A percentile compares a stretch with the other conserved stretches of the same genome.
Conservation (phyloP, 345 rosid genomes). For the Pistacia vera region DNA sequence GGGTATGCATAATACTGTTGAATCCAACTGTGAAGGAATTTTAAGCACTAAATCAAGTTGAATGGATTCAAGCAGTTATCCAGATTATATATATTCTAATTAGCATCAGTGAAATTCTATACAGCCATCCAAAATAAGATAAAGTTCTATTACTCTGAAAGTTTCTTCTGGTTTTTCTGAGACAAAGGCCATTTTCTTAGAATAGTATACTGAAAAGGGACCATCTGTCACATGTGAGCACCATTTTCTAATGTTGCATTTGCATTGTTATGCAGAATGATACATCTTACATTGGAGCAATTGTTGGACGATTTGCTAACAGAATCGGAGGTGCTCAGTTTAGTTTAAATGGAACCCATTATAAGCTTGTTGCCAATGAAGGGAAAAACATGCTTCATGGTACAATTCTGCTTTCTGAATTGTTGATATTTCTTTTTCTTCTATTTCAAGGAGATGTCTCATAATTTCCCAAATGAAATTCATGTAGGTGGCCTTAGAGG, state of each 20-base stretch:
- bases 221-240: background rate
- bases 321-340: constrained; percentile 75
- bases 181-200: background rate
- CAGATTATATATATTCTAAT: too few relatives aligned
- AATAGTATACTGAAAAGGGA: background rate
- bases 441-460: too few relatives aligned
- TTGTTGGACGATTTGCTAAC: constrained; percentile 86
- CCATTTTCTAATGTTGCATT: background rate
- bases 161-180: background rate
- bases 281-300: constrained; percentile 61
- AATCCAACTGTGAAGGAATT: background rate
- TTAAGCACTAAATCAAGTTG: background rate
- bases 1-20: background rate
- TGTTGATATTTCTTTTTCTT: background rate
- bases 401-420: constrained; percentile 18
- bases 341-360: constrained; percentile 59
- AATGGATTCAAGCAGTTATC: background rate
- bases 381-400: constrained; percentile 89
- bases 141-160: background rate
- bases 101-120: background rate
- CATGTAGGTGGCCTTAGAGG: constrained; percentile 72
- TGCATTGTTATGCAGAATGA: constrained; percentile 50
- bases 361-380: constrained; percentile 69
- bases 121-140: background rate
- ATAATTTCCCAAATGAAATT: background rate